Base-by-base conservation (phyloP, 1,284 basidiomycete genomes). In the Psilocybe mexicana region DNA sequence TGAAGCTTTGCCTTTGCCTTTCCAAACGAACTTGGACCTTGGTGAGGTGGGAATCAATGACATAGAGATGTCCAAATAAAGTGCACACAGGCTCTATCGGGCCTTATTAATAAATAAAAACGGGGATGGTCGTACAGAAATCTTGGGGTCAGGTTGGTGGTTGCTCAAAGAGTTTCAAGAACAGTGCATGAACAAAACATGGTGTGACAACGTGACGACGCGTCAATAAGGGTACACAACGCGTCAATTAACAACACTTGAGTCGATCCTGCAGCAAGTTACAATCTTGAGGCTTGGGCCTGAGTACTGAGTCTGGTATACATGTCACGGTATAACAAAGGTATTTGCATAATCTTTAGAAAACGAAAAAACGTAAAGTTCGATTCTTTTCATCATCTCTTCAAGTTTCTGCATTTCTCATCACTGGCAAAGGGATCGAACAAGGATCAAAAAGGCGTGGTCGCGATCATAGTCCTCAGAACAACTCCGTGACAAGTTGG, bases 1-100 rank as follows among this genome's bases (percentile, higher is more conserved):
- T 11, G 67, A 66, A 28, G 74, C 77, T 65, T 76, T 82, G 25
- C 62, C 76, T 72, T 87, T 87, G 43, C 82, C 85, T 66, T 87
- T 87, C 71, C 72, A 73, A 18, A 57, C 26, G 11, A 57, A 54
- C 30, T 62, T 63, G 36, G 46, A 52, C n/a, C 49, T 53, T 26
- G 63, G 63, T 40, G 56, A 60, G 40, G 52, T 40, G 1, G 35
- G 40, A 18, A 43, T 44, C 52, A 58, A 58, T 35, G 26, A 36
- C 26, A 35, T 30, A 26, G 26, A 25, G 2, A 14, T 33, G 30
- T 25, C 18, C 18, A 43, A n/a, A 36, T 47, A n/a, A 43, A 10
- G 36, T 26, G 51, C 42, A 14, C 38, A 40, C 4, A 40, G 38
- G 38, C n/a, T 3, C 4, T 14, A 40, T 11, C 10, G 3, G n/a